Evolutionary conservation across 2,329 filamentous ascomycete genomes (phyloP), one percentile per base, ranked within the genome.

Genomic region (Exophiala sp.): DNA sequence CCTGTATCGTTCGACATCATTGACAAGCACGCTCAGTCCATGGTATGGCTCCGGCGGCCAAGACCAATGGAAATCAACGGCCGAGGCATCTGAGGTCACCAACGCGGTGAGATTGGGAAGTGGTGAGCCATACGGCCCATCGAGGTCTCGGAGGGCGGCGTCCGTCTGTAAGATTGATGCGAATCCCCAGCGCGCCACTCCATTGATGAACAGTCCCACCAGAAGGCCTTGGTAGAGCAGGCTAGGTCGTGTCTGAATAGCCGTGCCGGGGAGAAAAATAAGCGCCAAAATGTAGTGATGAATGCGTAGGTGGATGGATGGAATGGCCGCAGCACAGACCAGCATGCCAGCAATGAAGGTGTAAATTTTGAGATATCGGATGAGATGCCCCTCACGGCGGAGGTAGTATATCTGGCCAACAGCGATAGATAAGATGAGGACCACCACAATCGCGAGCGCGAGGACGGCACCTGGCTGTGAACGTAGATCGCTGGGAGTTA

Each of bases 241-340:
- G 42, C 71, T 74, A 0, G 78, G 78, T 1, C 80, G 70, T 14
- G 77, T 82, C 56, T 81, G 79, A 58, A 82, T 71, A 0, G 71
- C 70, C 2, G 79, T 81, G 0, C 80, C 80, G 0, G 78, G 76
- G 0, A 82, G 67, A 2, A 82, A 69, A 2, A 82, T 66, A 0
- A 82, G 68, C 1, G 74, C 76, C 2, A 82, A 71, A 58, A 82
- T 80, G 60, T 82, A 82, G 59, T 82, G 79, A 58, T 82, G 79
- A 50, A 82, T 80, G n/a, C 79, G 74, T 16, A 82, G 69, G 53
- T 76, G 77, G 67, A 81, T 74, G 32, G 73, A 67, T 0, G 79
- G 79, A 2, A 81, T 66, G 21, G 71, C 58, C 0, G 78, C 58
- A 1, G 80, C 60, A 6, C 60, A 59, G 11, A 58, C 57, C 2